Conservation (phyloP, 495 filamentous ascomycete genomes). For the Achaetomiella virescens region DNA sequence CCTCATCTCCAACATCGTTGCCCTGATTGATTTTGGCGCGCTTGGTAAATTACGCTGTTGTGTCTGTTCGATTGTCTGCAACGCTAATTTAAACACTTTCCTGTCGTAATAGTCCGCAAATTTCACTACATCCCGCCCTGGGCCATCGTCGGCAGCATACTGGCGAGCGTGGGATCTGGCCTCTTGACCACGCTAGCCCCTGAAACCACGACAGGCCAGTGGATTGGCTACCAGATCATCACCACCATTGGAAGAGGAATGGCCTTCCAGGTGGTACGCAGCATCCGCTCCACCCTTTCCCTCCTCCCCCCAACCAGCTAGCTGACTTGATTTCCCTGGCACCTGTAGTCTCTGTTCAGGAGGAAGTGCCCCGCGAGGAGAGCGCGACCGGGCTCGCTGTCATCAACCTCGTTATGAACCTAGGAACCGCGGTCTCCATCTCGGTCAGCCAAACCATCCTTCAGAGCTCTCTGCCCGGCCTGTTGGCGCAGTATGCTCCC, state of each 20-base stretch:
- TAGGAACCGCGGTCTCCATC: conserved; percentile 23
- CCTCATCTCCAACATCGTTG: conserved; percentile 45
- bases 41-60: conserved; percentile 23
- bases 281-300: too few relatives aligned
- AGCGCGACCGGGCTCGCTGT: conserved; percentile 24
- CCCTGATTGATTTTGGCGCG: not conserved
- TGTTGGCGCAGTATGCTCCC: conserved; percentile 21
- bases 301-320: too few relatives aligned
- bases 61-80: conserved; percentile 46
- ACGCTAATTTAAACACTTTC: conserved; percentile 34
- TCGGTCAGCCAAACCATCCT: conserved; percentile 27
- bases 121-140: conserved; percentile 64
- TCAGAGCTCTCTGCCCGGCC: conserved; percentile 15
- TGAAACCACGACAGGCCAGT: conserved; percentile 31
- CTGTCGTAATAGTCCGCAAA: conserved; percentile 30
- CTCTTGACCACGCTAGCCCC: conserved; percentile 53
- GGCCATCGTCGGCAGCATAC: conserved; percentile 51
- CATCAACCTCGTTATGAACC: conserved; percentile 24
- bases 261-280: too few relatives aligned
- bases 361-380: too few relatives aligned
- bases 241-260: not conserved
- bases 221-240: conserved; percentile 60
- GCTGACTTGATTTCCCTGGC: too few relatives aligned
- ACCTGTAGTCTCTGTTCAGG: too few relatives aligned
- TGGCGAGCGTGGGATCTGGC: conserved; percentile 58